A percentile compares a stretch with the other conserved stretches of the same genome.
phyloP scores from a whole-genome alignment of 345 rosid species.

The Eucalyptus curtisii region DNA sequence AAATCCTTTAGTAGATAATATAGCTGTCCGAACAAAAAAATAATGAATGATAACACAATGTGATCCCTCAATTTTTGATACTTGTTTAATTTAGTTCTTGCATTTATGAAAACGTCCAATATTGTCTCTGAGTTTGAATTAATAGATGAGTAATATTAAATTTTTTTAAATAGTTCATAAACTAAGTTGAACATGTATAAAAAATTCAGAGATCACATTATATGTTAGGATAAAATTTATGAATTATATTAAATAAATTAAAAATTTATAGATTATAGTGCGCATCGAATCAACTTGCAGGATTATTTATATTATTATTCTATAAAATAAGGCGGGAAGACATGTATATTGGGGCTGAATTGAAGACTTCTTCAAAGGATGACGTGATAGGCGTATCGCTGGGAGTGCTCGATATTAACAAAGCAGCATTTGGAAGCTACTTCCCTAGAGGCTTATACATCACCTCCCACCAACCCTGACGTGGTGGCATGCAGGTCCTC shows the following conservation, averaged over 20 bases:
- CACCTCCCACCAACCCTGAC: neutral
- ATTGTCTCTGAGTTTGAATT: no score
- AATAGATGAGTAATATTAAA: no score
- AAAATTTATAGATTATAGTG: no score
- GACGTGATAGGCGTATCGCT: neutral
- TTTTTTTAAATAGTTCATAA: no score
- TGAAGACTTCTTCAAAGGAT: neutral
- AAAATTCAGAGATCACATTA: no score
- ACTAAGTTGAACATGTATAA: fast-evolving
- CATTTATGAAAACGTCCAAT: no score
- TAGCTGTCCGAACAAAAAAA: neutral
- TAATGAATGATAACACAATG: neutral
- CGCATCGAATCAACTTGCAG: neutral
- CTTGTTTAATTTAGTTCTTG: no score
- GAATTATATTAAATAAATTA: no score
- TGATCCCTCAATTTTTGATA: neutral
- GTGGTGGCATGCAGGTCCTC: no score
- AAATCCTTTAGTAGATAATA: neutral
- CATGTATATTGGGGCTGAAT: neutral
- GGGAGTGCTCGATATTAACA: neutral
- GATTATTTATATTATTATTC: neutral
- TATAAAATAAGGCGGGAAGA: neutral
- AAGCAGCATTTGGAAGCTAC: neutral
- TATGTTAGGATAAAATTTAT: fast-evolving
- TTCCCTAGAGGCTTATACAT: neutral